Evolutionary conservation across 768 basidiomycete species (phyloP), one percentile per base, ranked within the genome.

Genomic region (Galerina marginata): DNA sequence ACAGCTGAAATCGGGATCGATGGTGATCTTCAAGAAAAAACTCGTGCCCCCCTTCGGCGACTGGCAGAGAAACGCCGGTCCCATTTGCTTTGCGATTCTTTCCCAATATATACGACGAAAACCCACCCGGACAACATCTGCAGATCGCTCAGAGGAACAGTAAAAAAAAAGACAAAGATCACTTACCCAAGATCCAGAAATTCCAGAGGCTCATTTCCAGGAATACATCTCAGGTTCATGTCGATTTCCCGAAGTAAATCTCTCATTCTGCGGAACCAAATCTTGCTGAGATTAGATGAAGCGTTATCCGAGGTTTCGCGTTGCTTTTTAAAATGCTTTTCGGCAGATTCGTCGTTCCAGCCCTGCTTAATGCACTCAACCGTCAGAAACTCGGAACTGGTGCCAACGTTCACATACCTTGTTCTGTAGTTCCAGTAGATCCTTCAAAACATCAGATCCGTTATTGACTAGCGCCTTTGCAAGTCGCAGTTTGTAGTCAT

Each of bases 11-110:
- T 10, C 60, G 54, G 0, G 26, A 16, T 9, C 15, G 54, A 37
- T 23, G 39, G 9, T 39, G 36, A 2, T 52, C 25, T 26, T 61
- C 60, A 14, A 61, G 47, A 11, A 9, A 9, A 39, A 56, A 61
- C 23, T 48, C 20, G 23, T 61, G 60, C 1, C 60, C 60, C 14
- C 60, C 60, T 23, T 61, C 60, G n/a, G n/a, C 54, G 3, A 51
- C 47, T 12, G 60, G 60, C 6, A 61, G 36, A 5, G 60, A 61
- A 0, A 61, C 40, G 11, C 60, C 60, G 20, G 12, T 29, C 20
- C 60, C 60, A 4, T 5, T 51, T 9, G 60, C 46, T 33, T 15
- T 11, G 29, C 5, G 23, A 29, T 61, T 56, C 39, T 56, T 56
- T 5, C 37, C 49, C 12, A 61, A 39, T 6, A 61, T 49, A 37